Base-by-base conservation (phyloP, 176 grass and related monocot genomes). In the Raddia guianensis region DNA sequence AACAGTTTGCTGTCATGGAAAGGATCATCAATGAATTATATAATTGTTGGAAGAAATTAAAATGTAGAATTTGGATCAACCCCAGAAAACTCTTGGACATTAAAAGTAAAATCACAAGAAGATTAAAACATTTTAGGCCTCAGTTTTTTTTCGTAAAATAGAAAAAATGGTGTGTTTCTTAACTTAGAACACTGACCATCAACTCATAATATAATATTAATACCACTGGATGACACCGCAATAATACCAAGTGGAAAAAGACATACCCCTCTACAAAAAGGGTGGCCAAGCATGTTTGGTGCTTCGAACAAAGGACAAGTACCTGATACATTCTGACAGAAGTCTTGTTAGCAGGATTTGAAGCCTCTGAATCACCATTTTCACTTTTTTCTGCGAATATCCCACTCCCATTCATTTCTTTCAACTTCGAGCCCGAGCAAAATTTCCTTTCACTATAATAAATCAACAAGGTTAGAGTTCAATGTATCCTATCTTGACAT, bases 321-420 rank as follows among this genome's bases (percentile, higher is more conserved):
- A 97, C 95, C 95, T 97, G 92, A 73, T 89, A 94, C 86, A 97
- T 97, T 85, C 92, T 88, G 53, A 94, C 37, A 20, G 90, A 84
- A 21, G 92, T 97, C 60, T 80, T 92, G 34, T 73, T 87, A 68
- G 82, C 72, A 77, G 74, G 46, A 60, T 80, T 94, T 44, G 92
- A 75, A 73, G 83, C 49, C 49, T 98, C 90, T 69, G 61, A 88
- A 83, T 88, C 85, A 55, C 66, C 77, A 59, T 85, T 91, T 68
- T 90, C 88, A 68, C 58, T 63, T 14, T 91, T 77, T 7, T 66
- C 86, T 63, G 74, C 66, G 35, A 98, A 98, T 54, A 98, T 98
- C 12, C 95, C 92, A 91, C 92, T 92, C 9, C 95, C 95, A 71
- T 51, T 92, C 77, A 98, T 94, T 78, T 98, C 95, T 80, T 87